Evolutionary conservation across 768 basidiomycete genomes (phyloP).

Genomic region (Tylopilus intermedius): DNA sequence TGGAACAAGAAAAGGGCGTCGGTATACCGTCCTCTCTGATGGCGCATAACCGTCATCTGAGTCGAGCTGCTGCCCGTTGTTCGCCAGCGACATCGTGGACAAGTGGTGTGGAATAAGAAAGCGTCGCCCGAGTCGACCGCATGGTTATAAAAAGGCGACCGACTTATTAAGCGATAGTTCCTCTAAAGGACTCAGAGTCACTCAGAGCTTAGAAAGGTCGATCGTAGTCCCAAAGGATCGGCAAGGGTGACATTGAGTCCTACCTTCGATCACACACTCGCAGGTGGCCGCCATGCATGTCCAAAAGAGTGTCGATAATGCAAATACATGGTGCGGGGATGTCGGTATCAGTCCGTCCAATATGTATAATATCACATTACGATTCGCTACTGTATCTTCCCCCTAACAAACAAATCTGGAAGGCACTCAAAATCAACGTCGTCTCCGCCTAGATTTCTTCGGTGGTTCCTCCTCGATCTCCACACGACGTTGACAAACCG

Average conservation of each 20-base stretch:
- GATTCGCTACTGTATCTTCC: slow-evolving; percentile 22
- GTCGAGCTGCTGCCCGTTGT: slow-evolving; percentile 1
- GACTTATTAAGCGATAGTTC: slow-evolving; percentile 19
- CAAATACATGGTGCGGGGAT: slow-evolving; percentile 20
- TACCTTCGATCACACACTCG: not conserved
- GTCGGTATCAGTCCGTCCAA: slow-evolving; percentile 25
- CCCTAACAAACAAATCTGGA: slow-evolving; percentile 5
- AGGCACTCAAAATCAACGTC: slow-evolving; percentile 13
- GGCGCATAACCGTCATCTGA: not conserved
- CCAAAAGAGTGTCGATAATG: slow-evolving; percentile 23
- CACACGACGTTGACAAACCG: slow-evolving; percentile 76
- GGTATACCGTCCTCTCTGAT: slow-evolving; percentile 10
- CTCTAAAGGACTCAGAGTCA: not conserved
- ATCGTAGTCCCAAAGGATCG: not conserved
- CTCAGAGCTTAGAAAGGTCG: not conserved
- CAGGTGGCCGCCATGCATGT: slow-evolving; percentile 6
- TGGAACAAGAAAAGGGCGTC: not conserved
- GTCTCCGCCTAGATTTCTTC: slow-evolving; percentile 30
- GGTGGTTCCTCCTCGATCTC: slow-evolving; percentile 40
- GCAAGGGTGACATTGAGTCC: not conserved
- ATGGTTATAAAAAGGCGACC: not conserved
- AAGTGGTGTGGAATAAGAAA: not conserved
- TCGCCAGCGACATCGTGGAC: slow-evolving; percentile 1
- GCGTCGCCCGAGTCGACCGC: not conserved
- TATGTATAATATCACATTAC: slow-evolving; percentile 31